Evolutionary conservation across 2,329 filamentous ascomycete genomes (phyloP).

Genomic region (Magnaporthales sp.): DNA sequence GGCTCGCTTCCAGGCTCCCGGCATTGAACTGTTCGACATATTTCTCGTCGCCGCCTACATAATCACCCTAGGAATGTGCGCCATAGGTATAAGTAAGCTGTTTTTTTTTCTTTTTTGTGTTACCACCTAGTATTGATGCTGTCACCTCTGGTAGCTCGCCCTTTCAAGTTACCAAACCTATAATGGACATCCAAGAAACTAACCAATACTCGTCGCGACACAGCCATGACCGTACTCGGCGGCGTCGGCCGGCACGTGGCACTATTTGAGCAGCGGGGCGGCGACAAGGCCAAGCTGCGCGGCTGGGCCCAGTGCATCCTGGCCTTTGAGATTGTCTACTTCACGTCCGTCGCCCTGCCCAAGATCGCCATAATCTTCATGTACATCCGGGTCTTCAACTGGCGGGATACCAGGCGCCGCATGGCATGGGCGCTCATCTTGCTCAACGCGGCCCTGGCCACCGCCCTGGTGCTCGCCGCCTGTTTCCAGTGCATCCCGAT

Average conservation of each 20-base stretch:
- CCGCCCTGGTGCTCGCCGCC: constrained; percentile 6
- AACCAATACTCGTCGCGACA: background rate
- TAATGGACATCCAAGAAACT: too few relatives aligned
- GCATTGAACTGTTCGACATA: constrained; percentile 11
- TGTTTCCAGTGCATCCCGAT: constrained; percentile 17
- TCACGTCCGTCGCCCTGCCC: constrained; percentile 17
- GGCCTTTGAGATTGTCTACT: constrained; percentile 21
- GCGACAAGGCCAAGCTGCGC: constrained; percentile 9
- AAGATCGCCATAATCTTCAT: constrained; percentile 21
- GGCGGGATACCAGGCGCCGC: constrained; percentile 14
- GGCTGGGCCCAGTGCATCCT: constrained; percentile 17
- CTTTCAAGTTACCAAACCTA: too few relatives aligned
- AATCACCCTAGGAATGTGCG: constrained; percentile 15
- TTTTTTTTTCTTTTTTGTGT: background rate
- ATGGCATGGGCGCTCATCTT: constrained; percentile 13
- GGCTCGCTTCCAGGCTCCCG: constrained; percentile 6
- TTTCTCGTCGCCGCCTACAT: constrained; percentile 13
- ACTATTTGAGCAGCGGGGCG: constrained; percentile 8
- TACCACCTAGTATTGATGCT: background rate
- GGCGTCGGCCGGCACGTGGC: constrained; percentile 17
- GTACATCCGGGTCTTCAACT: constrained; percentile 21
- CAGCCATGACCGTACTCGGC: constrained; percentile 11
- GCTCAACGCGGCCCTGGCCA: constrained; percentile 13
- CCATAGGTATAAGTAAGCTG: constrained; percentile 12
- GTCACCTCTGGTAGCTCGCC: too few relatives aligned